Percentiles rank a stretch among this genome's conserved stretches.
Conservation (phyloP, 1,284 basidiomycete species). For the Irpex sp. region DNA sequence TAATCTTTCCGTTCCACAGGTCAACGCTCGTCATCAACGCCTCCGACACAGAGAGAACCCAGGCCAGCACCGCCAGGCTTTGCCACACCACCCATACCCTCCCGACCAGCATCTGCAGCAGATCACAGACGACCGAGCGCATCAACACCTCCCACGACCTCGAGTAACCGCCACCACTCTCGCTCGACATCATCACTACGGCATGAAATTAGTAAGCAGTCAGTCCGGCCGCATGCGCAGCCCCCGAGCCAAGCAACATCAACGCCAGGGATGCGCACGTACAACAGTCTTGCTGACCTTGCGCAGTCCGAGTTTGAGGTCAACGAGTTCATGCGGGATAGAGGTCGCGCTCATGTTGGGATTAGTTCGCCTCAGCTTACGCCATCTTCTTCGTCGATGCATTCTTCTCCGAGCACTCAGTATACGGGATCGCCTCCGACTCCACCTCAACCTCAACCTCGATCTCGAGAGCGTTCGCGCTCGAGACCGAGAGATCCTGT, state of each 20-base stretch:
- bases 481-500: background rate
- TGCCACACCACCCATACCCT: background rate
- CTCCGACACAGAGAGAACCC: background rate
- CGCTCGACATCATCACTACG: constrained; percentile 3
- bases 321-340: background rate
- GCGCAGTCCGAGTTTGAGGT: constrained; percentile 6
- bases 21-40: background rate
- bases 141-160: background rate
- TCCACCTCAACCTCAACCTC: background rate
- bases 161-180: constrained; percentile 2
- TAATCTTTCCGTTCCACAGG: background rate
- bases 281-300: constrained; percentile 6
- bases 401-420: background rate
- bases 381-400: background rate
- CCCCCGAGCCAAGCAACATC: background rate
- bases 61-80: background rate
- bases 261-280: background rate
- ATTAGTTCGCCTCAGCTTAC: background rate
- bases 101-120: background rate
- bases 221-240: no score
- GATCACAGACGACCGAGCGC: background rate
- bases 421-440: background rate
- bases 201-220: background rate
- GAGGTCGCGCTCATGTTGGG: background rate
- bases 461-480: background rate